phyloP scores from a whole-genome alignment of 2,329 filamentous ascomycete species.

The Fusarium sp. region DNA sequence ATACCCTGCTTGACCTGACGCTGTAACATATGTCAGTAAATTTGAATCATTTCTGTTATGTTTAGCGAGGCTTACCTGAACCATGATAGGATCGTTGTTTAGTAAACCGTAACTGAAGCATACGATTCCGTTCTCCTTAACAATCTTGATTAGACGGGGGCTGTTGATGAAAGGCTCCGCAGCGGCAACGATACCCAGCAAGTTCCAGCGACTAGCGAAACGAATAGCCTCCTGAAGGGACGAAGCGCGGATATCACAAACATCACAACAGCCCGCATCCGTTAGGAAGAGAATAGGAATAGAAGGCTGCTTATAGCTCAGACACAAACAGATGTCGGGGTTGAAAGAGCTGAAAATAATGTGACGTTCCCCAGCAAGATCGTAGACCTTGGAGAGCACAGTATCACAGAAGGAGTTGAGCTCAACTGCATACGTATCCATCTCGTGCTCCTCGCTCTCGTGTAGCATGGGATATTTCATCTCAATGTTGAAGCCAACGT shows the following conservation, averaged over 20 bases:
- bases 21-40: conserved; percentile 56
- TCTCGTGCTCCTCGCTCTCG: conserved; percentile 93
- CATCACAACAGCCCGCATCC: conserved; percentile 82
- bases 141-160: conserved; percentile 87
- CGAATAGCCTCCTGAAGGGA: conserved; percentile 95
- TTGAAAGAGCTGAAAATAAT: conserved; percentile 98
- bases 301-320: conserved; percentile 96
- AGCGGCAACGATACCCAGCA: conserved; percentile 90
- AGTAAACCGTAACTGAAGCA: conserved; percentile 93
- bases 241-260: conserved; percentile 89
- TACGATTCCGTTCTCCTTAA: conserved; percentile 93
- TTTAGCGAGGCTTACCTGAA: conserved; percentile 72
- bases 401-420: conserved; percentile 97
- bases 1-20: conserved; percentile 94
- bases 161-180: conserved; percentile 90
- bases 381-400: conserved; percentile 89
- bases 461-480: conserved; percentile 99
- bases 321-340: conserved; percentile 92
- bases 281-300: conserved; percentile 96
- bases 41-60: background rate
- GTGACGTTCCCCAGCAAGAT: conserved; percentile 82
- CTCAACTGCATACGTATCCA: conserved; percentile 96
- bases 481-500: conserved; percentile 97
- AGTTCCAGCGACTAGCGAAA: conserved; percentile 94
- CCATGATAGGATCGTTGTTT: conserved; percentile 89